phyloP scores from a whole-genome alignment of 352 stramenopile species.

The Globisporangium carolinianum region DNA sequence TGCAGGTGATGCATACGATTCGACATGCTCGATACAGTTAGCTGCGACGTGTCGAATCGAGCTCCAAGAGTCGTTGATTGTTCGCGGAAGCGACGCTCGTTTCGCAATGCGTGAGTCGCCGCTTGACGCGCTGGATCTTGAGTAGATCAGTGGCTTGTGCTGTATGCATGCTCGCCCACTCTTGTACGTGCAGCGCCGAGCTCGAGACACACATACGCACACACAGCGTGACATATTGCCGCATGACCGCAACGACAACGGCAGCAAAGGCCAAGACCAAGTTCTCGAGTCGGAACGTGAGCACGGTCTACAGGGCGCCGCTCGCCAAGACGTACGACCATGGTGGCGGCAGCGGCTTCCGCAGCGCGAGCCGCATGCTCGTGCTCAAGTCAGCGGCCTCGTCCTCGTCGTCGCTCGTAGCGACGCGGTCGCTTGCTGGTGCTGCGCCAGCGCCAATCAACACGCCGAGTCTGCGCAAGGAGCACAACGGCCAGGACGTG shows the following conservation, averaged over 20 bases:
- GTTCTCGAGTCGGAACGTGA: conserved; percentile 76
- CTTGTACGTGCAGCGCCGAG: neutral
- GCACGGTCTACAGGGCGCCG: conserved; percentile 56
- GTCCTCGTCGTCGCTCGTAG: conserved; percentile 4
- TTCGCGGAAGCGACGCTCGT: neutral
- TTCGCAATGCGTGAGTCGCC: neutral
- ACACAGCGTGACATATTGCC: neutral
- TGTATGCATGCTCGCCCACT: neutral
- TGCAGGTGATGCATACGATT: no score
- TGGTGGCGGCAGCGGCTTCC: conserved; percentile 15
- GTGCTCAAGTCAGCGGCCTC: conserved; percentile 24
- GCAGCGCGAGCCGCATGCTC: conserved; percentile 34
- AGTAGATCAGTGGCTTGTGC: neutral
- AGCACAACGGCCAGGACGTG: conserved; percentile 39
- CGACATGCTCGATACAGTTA: no score
- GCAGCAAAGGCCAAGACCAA: conserved; percentile 45
- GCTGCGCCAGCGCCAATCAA: conserved; percentile 63
- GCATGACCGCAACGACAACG: conserved; percentile 43
- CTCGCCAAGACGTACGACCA: conserved; percentile 28
- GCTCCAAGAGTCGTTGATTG: neutral
- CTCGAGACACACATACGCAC: neutral
- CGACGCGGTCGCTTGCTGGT: conserved; percentile 2
- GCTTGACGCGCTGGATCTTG: neutral
- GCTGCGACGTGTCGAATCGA: neutral
- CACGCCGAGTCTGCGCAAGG: conserved; percentile 63